A percentile compares a stretch with the other conserved stretches of the same genome.
phyloP scores from a whole-genome alignment of 1,284 basidiomycete species.

The Psilocybe mexicana region DNA sequence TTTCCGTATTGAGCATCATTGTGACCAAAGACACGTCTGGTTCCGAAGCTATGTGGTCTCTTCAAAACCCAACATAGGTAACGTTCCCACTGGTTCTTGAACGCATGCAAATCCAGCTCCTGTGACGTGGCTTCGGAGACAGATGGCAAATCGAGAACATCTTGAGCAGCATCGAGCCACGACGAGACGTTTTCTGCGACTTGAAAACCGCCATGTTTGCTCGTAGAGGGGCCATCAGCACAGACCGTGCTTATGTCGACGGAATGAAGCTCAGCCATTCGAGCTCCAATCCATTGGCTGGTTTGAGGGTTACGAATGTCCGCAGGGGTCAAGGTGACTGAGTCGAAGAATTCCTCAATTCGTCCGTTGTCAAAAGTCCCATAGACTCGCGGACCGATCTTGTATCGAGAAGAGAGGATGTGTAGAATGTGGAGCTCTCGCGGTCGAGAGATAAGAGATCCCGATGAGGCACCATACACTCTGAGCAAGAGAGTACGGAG shows the following conservation, averaged over 20 bases:
- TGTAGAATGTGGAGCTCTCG: slow-evolving; percentile 87
- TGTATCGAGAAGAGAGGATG: slow-evolving; percentile 81
- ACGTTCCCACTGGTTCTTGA: slow-evolving; percentile 61
- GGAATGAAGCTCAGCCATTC: slow-evolving; percentile 92
- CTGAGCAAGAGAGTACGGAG: slow-evolving; percentile 77
- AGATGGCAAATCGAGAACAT: slow-evolving; percentile 59
- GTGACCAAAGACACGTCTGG: slow-evolving; percentile 77
- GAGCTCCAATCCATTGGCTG: slow-evolving; percentile 82
- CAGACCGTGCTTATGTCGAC: slow-evolving; percentile 79
- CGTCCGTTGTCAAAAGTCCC: slow-evolving; percentile 94
- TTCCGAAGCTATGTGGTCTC: slow-evolving; percentile 57
- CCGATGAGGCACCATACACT: slow-evolving; percentile 88
- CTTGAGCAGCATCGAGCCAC: slow-evolving; percentile 65
- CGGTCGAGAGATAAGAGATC: slow-evolving; percentile 80
- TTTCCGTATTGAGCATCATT: slow-evolving; percentile 96
- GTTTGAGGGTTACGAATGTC: slow-evolving; percentile 77
- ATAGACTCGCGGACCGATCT: slow-evolving; percentile 88
- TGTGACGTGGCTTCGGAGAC: slow-evolving; percentile 43
- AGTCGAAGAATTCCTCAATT: slow-evolving; percentile 92
- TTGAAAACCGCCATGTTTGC: slow-evolving; percentile 55
- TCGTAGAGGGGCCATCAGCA: slow-evolving; percentile 36
- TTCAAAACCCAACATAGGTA: slow-evolving; percentile 72
- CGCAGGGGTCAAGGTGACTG: slow-evolving; percentile 70
- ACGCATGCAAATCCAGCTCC: slow-evolving; percentile 63
- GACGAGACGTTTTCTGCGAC: slow-evolving; percentile 60